Evolutionary conservation across 192 early-diverging fungal species (phyloP), one percentile per base, ranked within the genome.

Genomic region (Umbelopsis isabellina): DNA sequence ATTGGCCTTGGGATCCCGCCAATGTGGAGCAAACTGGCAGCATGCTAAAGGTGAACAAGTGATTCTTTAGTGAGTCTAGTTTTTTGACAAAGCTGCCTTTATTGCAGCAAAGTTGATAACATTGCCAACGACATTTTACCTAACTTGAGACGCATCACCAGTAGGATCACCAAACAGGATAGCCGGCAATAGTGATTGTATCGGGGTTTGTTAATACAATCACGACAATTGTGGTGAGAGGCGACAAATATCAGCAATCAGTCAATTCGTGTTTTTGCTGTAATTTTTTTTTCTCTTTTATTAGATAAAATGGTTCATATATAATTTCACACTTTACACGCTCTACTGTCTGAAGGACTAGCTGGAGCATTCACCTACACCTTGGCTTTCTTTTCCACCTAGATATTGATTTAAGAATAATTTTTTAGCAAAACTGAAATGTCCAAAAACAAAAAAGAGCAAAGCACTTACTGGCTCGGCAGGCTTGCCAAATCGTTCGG

Each of bases 401-500:
- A 23, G 4, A 52, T n/a, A 52, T 11, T 23, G 21, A n/a, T 21
- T 52, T 10, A 25, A 25, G 1, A 52, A 23, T 6, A 22, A 25
- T 0, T 6, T 4, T 22, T 11, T 1, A 52, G 51, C 7, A 21
- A 25, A 23, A 52, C 13, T 22, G 1, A 1, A 23, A 22, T 10
- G 50, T 51, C 8, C 11, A 27, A 27, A 55, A 55, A 0, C 30
- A 16, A 35, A n/a, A 2, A 23, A 8, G n/a, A 18, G 4, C 15
- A 12, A 35, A 41, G 7, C 33, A 61, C 55, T 15, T 35, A 61
- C 55, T 25, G 55, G 27, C 27, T 61, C 46, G 9, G n/a, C 51
- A 47, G 49, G 33, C 11, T 44, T 49, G 12, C 84, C 84, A 74
- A 90, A 90, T 64, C 84, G 76, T 30, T 84, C 86, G 22, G 85